Conservation (phyloP, 257 asterid genomes). For the Cordia subcordata region DNA sequence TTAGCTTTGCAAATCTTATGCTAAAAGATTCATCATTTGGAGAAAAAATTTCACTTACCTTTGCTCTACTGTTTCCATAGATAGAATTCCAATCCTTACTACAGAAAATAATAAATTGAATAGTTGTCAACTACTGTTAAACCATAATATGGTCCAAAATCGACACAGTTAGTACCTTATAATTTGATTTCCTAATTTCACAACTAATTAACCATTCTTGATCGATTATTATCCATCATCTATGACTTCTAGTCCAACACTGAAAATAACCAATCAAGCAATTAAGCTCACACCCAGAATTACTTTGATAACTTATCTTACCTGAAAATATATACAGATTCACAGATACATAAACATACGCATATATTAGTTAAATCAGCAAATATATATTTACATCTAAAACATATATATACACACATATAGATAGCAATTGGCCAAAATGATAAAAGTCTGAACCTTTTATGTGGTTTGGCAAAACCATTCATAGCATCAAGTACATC, state of each 20-base stretch:
- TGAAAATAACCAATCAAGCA: too few species aligned
- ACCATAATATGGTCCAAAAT: background rate
- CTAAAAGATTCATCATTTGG: too few species aligned
- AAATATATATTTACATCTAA: too few species aligned
- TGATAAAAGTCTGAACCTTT: background rate
- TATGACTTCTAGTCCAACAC: background rate
- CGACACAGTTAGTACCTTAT: background rate
- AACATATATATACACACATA: too few species aligned
- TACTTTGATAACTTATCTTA: too few species aligned
- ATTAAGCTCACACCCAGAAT: too few species aligned
- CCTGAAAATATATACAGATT: too few species aligned
- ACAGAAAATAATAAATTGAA: background rate
- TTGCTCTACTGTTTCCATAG: background rate
- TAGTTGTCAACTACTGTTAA: background rate
- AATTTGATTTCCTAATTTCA: background rate
- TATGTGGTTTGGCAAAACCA: too few species aligned
- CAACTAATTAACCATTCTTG: background rate
- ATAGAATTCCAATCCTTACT: background rate
- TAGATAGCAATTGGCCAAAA: too few species aligned
- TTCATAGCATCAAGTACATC: background rate
- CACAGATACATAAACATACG: too few species aligned
- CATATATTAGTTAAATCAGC: too few species aligned
- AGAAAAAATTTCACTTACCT: background rate
- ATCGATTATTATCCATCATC: background rate
- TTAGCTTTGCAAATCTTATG: too few species aligned